A percentile compares a stretch with the other conserved stretches of the same genome.
Conservation (phyloP, 2,329 filamentous ascomycete species). For the Colletotrichum kahawae region DNA sequence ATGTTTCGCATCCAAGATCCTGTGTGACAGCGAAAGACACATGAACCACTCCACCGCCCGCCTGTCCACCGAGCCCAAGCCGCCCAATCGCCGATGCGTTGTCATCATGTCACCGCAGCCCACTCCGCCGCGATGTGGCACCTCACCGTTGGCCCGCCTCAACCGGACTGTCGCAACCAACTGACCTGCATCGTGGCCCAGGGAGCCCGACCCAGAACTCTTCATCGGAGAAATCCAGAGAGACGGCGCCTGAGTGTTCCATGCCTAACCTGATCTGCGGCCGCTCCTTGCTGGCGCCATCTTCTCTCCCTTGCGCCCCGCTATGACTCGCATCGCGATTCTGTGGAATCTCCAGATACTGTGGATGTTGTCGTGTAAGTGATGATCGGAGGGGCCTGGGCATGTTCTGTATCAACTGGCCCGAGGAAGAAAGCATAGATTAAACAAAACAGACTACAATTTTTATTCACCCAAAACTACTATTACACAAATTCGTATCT, state of each 20-base stretch:
- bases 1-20: not conserved
- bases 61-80: not conserved
- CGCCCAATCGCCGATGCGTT: conserved; percentile 6
- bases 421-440: not conserved
- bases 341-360: not conserved
- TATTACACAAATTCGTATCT: conserved; percentile 21
- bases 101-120: conserved; percentile 1
- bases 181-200: not conserved
- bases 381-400: not conserved
- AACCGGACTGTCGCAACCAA: not conserved
- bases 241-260: not conserved
- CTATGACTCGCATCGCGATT: not conserved
- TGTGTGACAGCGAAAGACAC: not conserved
- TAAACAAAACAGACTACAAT: not conserved
- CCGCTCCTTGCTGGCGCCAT: not conserved
- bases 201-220: not conserved
- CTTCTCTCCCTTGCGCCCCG: not conserved
- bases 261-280: not conserved
- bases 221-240: not conserved
- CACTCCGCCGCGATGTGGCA: conserved; percentile 14
- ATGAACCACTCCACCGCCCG: not conserved
- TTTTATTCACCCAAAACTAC: conserved; percentile 2
- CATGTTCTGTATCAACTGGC: not conserved
- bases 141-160: conserved; percentile 8
- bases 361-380: not conserved